Evolutionary conservation across 306 rosid species (phyloP).

Genomic region (Elaeagnus macrophylla): DNA sequence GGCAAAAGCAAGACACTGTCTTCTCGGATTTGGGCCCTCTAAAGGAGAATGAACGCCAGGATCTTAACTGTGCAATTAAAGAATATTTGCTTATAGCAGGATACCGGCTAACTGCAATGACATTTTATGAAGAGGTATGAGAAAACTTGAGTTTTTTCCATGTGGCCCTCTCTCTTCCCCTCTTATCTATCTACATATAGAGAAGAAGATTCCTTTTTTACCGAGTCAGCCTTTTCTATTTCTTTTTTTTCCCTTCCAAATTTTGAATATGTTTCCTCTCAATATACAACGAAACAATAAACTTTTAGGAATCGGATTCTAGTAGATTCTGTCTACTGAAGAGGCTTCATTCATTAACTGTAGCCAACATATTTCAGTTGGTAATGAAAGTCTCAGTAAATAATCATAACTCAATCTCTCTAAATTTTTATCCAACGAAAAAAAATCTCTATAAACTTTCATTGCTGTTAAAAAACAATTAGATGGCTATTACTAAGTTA

Average conservation of each 20-base stretch:
- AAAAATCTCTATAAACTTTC: too few species aligned
- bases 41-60: slow-evolving; percentile 73
- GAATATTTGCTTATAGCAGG: slow-evolving; percentile 92
- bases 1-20: slow-evolving; percentile 37
- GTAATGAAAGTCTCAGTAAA: too few species aligned
- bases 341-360: too few species aligned
- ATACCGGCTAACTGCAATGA: slow-evolving; percentile 93
- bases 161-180: too few species aligned
- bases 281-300: not conserved
- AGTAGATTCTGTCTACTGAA: too few species aligned
- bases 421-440: too few species aligned
- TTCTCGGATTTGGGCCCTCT: slow-evolving; percentile 68
- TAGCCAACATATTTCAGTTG: too few species aligned
- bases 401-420: too few species aligned
- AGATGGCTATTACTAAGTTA: too few species aligned
- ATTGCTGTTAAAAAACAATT: too few species aligned
- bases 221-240: not conserved
- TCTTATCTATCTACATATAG: not conserved
- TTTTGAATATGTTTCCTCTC: not conserved
- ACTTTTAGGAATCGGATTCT: too few species aligned
- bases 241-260: not conserved
- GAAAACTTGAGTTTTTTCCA: too few species aligned
- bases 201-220: not conserved
- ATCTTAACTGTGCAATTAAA: slow-evolving; percentile 91
- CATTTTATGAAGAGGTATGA: slow-evolving; percentile 90